phyloP scores from a whole-genome alignment of 2,329 filamentous ascomycete genomes.

The Pseudogymnoascus sp. region DNA sequence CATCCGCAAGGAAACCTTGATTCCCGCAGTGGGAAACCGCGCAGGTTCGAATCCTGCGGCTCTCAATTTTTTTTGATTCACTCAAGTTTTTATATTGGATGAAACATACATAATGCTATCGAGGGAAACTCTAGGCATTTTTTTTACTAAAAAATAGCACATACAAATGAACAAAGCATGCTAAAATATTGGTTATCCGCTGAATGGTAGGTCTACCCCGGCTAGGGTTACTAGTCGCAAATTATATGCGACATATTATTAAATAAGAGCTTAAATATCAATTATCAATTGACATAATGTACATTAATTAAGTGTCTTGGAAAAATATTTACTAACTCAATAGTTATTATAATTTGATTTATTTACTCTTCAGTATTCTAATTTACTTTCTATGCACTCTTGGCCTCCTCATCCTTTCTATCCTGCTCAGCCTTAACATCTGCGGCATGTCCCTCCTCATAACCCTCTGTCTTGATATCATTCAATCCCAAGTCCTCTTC shows the following conservation, averaged over 20 bases:
- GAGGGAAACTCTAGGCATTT: neutral
- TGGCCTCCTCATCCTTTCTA: conserved; percentile 20
- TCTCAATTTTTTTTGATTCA: conserved; percentile 31
- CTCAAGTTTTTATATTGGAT: neutral
- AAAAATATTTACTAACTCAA: neutral
- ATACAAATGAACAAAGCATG: neutral
- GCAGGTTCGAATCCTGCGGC: conserved; percentile 48
- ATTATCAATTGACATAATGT: neutral
- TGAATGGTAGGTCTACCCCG: neutral
- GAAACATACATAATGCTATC: neutral
- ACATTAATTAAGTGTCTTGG: neutral
- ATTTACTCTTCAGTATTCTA: conserved; percentile 1
- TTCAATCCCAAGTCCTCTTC: conserved; percentile 85
- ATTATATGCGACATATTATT: neutral
- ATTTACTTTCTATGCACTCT: neutral
- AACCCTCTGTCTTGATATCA: conserved; percentile 90
- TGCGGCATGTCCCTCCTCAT: conserved; percentile 52
- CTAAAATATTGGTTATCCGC: no score
- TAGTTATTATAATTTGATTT: neutral
- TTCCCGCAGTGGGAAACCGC: conserved; percentile 38
- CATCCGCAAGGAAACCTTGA: conserved; percentile 22
- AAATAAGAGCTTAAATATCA: neutral
- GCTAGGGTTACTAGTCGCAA: no score
- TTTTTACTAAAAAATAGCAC: neutral
- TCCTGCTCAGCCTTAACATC: conserved; percentile 27